phyloP scores from a whole-genome alignment of 2,329 filamentous ascomycete genomes.

The Aaosphaeria pasadenensis region DNA sequence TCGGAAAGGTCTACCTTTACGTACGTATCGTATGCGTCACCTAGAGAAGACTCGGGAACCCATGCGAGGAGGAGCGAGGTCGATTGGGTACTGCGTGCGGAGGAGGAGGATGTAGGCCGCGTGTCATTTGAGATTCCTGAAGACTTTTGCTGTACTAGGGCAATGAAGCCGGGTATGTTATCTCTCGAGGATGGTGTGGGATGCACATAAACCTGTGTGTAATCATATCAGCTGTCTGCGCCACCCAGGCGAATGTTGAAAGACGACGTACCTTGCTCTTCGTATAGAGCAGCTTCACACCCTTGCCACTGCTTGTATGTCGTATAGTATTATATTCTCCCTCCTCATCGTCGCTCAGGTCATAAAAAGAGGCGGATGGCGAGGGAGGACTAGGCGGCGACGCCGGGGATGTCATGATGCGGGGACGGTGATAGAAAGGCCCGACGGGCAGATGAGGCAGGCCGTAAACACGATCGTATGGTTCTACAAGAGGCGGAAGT shows the following conservation, averaged over 20 bases:
- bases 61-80: slow-evolving; percentile 85
- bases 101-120: slow-evolving; percentile 41
- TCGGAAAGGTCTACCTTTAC: slow-evolving; percentile 92
- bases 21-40: slow-evolving; percentile 80
- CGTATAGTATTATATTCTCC: slow-evolving; percentile 93
- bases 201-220: slow-evolving; percentile 81
- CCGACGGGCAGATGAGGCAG: not conserved
- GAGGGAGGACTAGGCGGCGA: slow-evolving; percentile 53
- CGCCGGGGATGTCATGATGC: slow-evolving; percentile 1
- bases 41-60: slow-evolving; percentile 85
- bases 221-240: no score
- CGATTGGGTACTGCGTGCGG: slow-evolving; percentile 47
- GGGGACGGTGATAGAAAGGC: not conserved
- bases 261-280: slow-evolving; percentile 77
- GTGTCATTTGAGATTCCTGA: slow-evolving; percentile 22
- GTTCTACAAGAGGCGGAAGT: no score
- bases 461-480: no score
- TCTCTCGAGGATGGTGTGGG: slow-evolving; percentile 90
- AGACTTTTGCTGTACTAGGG: slow-evolving; percentile 83
- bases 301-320: slow-evolving; percentile 70
- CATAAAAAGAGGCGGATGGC: slow-evolving; percentile 86
- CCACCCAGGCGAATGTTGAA: no score
- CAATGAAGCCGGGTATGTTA: slow-evolving; percentile 92
- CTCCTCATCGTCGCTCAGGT: slow-evolving; percentile 94
- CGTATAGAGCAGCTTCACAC: slow-evolving; percentile 89